Evolutionary conservation across 2,329 filamentous ascomycete species (phyloP), one percentile per base, ranked within the genome.

Genomic region (Apiospora pterosperma): DNA sequence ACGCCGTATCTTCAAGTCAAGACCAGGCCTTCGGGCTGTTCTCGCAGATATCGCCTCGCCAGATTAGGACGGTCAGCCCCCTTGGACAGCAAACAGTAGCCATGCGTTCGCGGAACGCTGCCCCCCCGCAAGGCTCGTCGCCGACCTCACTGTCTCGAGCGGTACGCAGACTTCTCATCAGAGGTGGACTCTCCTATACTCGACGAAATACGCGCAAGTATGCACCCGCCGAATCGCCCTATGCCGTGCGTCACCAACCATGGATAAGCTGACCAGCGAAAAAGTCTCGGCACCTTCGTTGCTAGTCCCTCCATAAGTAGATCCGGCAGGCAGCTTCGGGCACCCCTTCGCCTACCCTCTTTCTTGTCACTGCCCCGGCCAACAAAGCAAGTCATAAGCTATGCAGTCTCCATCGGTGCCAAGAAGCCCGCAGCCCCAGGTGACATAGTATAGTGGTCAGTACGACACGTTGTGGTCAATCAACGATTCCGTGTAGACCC

Each of bases 361-460:
- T 2, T 48, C 16, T 21, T 34, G 48, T 55, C 48, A 21, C 48
- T 55, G 28, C 11, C 48, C 28, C 12, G 2, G 8, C 7, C 28
- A n/a, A 2, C 6, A 34, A n/a, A n/a, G 1, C 2, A 12, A 34
- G 1, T 5, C 0, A 21, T 55, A 55, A 55, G 28, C 8, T 1
- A 10, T 19, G 7, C 0, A 12, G 2, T 3, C 34, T 12, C 10
- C 28, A 55, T 34, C 28, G 4, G 38, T 55, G 48, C 25, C 48
- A 55, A 55, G 28, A n/a, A n/a, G 25, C 48, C 48, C 28, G 28
- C 34, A 25, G 34, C n/a, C 11, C 25, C 48, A 55, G 62, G 38
- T 63, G 62, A 34, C 38, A 42, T 63, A 63, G 62, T 63, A 63
- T 63, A 63, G 62, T 63, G 61, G 61, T 63, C 61, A 63, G 61